A percentile compares a stretch with the other conserved stretches of the same genome.
Conservation (phyloP, 2,329 filamentous ascomycete species). For the Beauveria rudraprayagi region DNA sequence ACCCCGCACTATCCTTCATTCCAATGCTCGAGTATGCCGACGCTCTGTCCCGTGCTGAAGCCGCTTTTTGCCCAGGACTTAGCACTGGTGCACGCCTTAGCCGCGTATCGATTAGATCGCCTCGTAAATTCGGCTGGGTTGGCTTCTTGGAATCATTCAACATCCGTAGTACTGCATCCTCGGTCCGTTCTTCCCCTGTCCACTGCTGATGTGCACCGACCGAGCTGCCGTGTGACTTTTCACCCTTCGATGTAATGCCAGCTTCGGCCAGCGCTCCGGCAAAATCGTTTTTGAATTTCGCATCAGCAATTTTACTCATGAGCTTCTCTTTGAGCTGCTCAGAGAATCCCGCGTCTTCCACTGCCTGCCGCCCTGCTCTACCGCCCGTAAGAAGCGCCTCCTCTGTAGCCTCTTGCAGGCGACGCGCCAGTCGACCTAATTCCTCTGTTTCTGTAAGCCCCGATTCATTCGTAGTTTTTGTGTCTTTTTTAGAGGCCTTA, state of each 20-base stretch:
- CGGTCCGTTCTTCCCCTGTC: constrained; percentile 66
- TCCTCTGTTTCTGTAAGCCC: constrained; percentile 11
- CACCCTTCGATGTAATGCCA: constrained; percentile 32
- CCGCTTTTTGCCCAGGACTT: constrained; percentile 39
- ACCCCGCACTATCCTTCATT: constrained; percentile 35
- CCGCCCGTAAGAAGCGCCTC: constrained; percentile 52
- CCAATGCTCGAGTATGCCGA: constrained; percentile 42
- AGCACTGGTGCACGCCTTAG: constrained; percentile 31
- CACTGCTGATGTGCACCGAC: constrained; percentile 42
- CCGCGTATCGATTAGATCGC: constrained; percentile 46
- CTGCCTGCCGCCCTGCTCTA: constrained; percentile 48
- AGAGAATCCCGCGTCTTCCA: constrained; percentile 57
- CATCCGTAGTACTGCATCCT: constrained; percentile 79
- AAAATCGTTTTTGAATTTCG: constrained; percentile 46
- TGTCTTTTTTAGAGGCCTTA: constrained; percentile 3
- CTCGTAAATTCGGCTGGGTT: constrained; percentile 42
- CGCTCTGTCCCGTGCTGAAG: constrained; percentile 50
- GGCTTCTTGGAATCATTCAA: constrained; percentile 71
- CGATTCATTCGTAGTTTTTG: not conserved
- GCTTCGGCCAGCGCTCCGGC: constrained; percentile 40
- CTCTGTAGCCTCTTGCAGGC: constrained; percentile 55
- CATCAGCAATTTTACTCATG: constrained; percentile 46
- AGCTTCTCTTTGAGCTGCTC: constrained; percentile 53
- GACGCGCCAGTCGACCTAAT: constrained; percentile 44
- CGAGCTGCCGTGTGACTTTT: not conserved